Percentiles rank a stretch among this genome's conserved stretches.
Evolutionary conservation across 371 early-diverging fungal species (phyloP).

Genomic region (Syncephalastrum racemosum): DNA sequence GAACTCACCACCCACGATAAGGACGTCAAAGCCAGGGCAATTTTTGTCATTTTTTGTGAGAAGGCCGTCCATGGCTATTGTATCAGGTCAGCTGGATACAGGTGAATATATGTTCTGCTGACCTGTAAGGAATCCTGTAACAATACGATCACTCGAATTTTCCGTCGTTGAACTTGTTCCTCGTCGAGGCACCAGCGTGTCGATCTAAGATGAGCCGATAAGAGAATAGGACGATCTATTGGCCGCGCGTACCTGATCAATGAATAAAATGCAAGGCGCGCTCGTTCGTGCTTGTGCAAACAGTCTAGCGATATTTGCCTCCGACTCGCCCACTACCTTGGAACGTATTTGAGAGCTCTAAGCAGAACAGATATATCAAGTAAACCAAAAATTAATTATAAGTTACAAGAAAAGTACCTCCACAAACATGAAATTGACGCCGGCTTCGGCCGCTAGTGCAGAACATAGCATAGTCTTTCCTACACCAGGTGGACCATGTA

Average conservation of each 20-base stretch:
- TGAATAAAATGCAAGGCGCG: constrained; percentile 81
- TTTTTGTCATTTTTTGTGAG: constrained; percentile 43
- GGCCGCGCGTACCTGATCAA: constrained; percentile 64
- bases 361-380: background rate
- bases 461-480: constrained; percentile 98
- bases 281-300: constrained; percentile 77
- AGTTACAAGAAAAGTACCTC: constrained; percentile 41
- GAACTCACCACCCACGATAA: constrained; percentile 71
- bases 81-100: background rate
- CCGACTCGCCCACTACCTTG: constrained; percentile 83
- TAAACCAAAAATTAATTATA: background rate
- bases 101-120: constrained; percentile 4
- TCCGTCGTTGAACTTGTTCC: constrained; percentile 71
- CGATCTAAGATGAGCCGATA: constrained; percentile 48
- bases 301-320: constrained; percentile 69
- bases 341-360: constrained; percentile 77
- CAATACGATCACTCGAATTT: constrained; percentile 78
- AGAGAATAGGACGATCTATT: background rate
- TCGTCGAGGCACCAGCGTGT: constrained; percentile 68
- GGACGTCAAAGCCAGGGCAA: constrained; percentile 54
- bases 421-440: constrained; percentile 74
- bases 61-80: constrained; percentile 81
- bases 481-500: constrained; percentile 99
- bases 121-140: constrained; percentile 79
- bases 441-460: constrained; percentile 88